Percentiles rank a stretch among this genome's conserved stretches.
Evolutionary conservation across 108 stramenopile genomes (phyloP).

Genomic region (Hondaea fermentalgiana): DNA sequence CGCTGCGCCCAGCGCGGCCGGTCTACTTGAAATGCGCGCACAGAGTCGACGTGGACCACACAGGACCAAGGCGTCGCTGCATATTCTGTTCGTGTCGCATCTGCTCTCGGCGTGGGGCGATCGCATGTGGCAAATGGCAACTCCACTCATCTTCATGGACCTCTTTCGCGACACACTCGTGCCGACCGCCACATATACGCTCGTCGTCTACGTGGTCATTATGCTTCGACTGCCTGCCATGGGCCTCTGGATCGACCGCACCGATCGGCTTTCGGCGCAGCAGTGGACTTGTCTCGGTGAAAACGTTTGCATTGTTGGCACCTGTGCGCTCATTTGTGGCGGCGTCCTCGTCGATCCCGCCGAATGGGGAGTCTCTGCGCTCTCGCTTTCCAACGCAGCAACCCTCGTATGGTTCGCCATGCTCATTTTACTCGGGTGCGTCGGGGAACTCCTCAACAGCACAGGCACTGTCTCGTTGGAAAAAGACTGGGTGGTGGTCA

Average conservation of each 20-base stretch:
- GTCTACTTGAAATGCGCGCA: neutral
- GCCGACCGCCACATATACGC: neutral
- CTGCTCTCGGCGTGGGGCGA: conserved; percentile 3
- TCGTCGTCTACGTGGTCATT: neutral
- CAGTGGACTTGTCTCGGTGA: neutral
- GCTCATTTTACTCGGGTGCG: neutral
- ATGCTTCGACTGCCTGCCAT: neutral
- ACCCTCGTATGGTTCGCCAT: neutral
- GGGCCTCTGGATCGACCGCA: neutral
- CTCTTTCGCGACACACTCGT: neutral
- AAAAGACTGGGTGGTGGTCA: neutral
- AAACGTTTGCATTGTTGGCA: neutral
- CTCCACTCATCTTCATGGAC: neutral
- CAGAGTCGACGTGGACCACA: neutral
- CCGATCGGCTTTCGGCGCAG: neutral
- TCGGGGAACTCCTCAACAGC: neutral
- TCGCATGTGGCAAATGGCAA: conserved; percentile 15
- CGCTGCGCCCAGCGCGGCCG: neutral
- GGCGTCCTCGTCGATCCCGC: neutral
- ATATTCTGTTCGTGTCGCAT: neutral
- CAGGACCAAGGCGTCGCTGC: neutral
- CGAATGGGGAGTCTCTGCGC: neutral
- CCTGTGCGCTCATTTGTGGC: neutral
- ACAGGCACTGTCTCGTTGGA: neutral
- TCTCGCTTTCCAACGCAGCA: neutral